Evolutionary conservation across 2,329 filamentous ascomycete genomes (phyloP).

Genomic region (Phoma sp.): DNA sequence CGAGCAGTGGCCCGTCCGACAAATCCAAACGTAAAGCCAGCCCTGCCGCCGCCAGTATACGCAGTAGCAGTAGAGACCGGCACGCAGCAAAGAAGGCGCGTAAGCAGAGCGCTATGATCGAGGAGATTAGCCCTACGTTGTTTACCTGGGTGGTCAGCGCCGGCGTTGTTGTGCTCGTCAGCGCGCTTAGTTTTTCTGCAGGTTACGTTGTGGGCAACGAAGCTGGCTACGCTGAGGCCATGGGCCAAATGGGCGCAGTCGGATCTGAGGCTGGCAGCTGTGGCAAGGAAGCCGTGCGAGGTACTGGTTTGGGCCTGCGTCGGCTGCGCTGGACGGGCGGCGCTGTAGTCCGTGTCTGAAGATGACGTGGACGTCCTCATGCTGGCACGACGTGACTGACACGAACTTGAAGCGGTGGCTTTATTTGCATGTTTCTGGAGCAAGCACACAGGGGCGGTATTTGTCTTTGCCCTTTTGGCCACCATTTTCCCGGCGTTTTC

Average conservation of each 20-base stretch:
- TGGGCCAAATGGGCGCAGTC: constrained; percentile 39
- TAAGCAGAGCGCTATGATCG: constrained; percentile 40
- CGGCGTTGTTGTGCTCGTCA: constrained; percentile 68
- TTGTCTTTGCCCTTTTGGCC: constrained; percentile 1
- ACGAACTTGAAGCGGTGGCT: constrained; percentile 2
- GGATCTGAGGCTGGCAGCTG: constrained; percentile 41
- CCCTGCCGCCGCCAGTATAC: constrained; percentile 33
- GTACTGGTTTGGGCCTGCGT: constrained; percentile 39
- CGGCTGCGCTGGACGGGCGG: constrained; percentile 42
- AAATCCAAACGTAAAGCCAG: constrained; percentile 55
- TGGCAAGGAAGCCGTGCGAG: constrained; percentile 41
- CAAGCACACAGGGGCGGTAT: constrained; percentile 9
- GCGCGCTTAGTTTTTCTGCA: constrained; percentile 68
- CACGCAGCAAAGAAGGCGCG: constrained; percentile 54
- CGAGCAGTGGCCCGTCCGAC: constrained; percentile 41
- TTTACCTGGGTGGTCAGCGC: constrained; percentile 71
- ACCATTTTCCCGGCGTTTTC: constrained; percentile 5
- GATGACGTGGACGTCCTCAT: not conserved
- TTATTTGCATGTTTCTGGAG: constrained; percentile 1
- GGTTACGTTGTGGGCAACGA: constrained; percentile 68
- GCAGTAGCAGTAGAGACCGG: constrained; percentile 53
- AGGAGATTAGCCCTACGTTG: constrained; percentile 62
- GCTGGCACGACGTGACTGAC: not conserved
- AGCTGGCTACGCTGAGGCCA: constrained; percentile 59
- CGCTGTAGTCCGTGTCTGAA: constrained; percentile 22